Conservation (phyloP, 352 stramenopile species). For the Pythium sp. region DNA sequence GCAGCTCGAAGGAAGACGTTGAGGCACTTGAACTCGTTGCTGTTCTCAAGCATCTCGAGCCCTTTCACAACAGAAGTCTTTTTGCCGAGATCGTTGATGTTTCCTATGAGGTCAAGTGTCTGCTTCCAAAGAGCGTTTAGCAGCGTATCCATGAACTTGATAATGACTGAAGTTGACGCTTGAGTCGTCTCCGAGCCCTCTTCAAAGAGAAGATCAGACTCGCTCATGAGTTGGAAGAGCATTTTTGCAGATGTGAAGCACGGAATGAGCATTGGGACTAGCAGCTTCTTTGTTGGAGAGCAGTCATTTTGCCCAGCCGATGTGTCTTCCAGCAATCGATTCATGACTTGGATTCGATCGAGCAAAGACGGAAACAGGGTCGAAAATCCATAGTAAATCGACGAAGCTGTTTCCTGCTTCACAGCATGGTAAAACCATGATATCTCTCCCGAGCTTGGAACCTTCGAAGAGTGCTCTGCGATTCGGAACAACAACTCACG, state of each 20-base stretch:
- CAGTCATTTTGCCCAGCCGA: slow-evolving; percentile 17
- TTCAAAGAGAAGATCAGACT: slow-evolving; percentile 32
- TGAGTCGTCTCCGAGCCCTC: slow-evolving; percentile 16
- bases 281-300: slow-evolving; percentile 50
- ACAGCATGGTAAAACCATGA: slow-evolving; percentile 75
- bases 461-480: slow-evolving; percentile 42
- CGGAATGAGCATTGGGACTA: slow-evolving; percentile 82
- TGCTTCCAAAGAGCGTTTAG: slow-evolving; percentile 49
- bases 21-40: slow-evolving; percentile 74
- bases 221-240: slow-evolving; percentile 78
- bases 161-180: slow-evolving; percentile 20
- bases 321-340: slow-evolving; percentile 56
- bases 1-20: slow-evolving; percentile 70
- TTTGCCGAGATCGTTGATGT: slow-evolving; percentile 14
- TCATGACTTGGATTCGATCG: slow-evolving; percentile 80
- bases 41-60: slow-evolving; percentile 47
- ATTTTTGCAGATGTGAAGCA: slow-evolving; percentile 82
- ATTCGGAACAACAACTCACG: slow-evolving; percentile 72
- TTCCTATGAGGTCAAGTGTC: slow-evolving; percentile 26
- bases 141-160: slow-evolving; percentile 55
- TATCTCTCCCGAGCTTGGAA: slow-evolving; percentile 31
- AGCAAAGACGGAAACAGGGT: slow-evolving; percentile 77
- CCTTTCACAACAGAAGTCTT: slow-evolving; percentile 12
- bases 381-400: slow-evolving; percentile 82
- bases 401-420: slow-evolving; percentile 72